Base-by-base conservation (phyloP, 2,329 filamentous ascomycete genomes). In the Aspergillus transmontanensis region DNA sequence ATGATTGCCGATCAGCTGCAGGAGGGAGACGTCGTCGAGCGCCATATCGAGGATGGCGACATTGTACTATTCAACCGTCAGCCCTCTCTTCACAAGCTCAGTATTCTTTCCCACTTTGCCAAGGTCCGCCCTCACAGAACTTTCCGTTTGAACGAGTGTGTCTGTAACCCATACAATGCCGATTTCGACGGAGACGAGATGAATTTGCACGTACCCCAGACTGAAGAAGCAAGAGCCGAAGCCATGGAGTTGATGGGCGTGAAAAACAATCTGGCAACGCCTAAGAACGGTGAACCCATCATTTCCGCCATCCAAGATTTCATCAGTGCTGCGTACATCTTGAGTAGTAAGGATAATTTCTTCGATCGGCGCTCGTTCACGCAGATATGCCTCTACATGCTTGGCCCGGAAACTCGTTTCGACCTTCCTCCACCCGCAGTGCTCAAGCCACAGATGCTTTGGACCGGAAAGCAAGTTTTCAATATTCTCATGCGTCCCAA, bases 301-400 rank as follows among this genome's bases (percentile, higher is more conserved):
- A 98, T 99, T 80, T 93, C 94, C 21, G 94, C 95, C n/a, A 99
- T 96, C 34, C 95, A 99, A 74, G 95, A 99, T 84, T 99, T 99
- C 81, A 98, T 99, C 71, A 98, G 94, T 30, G 94, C 94, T 4
- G 92, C 95, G 0, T 99, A 93, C 74, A 81, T 98, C 4, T 83
- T 98, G 30, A 97, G 93, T 71, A 91, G 89, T 78, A 98, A 98
- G 75, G 94, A 98, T 75, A 87, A 89, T 61, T 98, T 99, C 79
- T 97, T 91, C 73, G 93, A 96, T 71, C 89, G 94, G 58, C 90
- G 90, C 70, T 89, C 91, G 0, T 99, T 99, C 73, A 90, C 91
- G 2, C 94, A 96, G 69, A 87, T 97, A 48, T 96, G 94, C 75
- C 90, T 92, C 77, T 95, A 94, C 78, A 99, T 99, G 95, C 89